Percentiles rank a stretch among this genome's conserved stretches.
These are phyloP conservation scores for Mimosa pudica DNA, from an alignment of 306 rosid species.

Conservation along the genomic window DNA sequence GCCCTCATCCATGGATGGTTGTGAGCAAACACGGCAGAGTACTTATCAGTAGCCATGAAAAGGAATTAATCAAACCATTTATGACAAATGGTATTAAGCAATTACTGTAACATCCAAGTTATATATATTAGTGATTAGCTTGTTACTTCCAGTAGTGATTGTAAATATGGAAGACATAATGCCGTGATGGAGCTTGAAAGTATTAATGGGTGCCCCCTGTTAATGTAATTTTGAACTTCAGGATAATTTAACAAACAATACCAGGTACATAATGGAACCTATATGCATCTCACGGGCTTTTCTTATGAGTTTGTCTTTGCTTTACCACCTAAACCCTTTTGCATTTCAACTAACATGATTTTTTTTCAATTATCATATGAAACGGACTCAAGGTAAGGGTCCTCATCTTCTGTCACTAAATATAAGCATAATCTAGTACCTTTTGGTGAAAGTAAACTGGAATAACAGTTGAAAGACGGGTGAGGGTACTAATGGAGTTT, in stretches of 20 bases:
- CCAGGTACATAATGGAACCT: background rate
- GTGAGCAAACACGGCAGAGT: constrained; percentile 20
- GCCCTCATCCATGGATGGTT: background rate
- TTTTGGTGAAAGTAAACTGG: background rate
- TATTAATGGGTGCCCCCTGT: background rate
- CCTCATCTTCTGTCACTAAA: background rate
- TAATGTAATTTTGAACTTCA: background rate
- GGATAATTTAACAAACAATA: constrained; percentile 6
- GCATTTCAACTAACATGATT: background rate
- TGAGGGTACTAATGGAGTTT: background rate
- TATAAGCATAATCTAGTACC: too few relatives aligned
- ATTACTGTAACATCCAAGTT: background rate
- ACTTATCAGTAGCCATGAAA: background rate
- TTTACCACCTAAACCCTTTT: background rate
- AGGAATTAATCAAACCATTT: background rate
- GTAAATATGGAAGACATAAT: constrained; percentile 9
- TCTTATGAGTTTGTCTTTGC: background rate
- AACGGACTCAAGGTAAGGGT: background rate
- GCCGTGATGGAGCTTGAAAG: background rate
- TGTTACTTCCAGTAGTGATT: background rate
- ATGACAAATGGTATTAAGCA: background rate
- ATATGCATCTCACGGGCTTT: background rate
- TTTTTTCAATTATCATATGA: background rate
- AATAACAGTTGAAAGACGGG: background rate
- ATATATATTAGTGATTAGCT: constrained; percentile 4